Conservation (phyloP, 2,329 filamentous ascomycete genomes). For the Bipolaris gigantea region DNA sequence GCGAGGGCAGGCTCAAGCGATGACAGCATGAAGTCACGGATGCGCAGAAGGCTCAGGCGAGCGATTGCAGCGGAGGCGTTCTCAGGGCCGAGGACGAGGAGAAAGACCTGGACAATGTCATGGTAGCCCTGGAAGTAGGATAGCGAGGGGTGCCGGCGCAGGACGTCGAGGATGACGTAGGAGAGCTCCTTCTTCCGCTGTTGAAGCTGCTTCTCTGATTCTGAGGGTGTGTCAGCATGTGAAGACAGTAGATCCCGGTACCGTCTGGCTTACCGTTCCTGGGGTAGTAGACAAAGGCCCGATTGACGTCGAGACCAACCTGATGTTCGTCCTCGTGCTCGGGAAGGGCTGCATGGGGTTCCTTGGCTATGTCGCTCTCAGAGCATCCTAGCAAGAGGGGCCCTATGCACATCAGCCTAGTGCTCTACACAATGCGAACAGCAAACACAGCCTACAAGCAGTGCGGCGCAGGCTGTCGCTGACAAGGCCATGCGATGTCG, state of each 20-base stretch:
- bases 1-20: slow-evolving; percentile 76
- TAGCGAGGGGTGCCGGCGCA: slow-evolving; percentile 79
- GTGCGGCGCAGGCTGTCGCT: slow-evolving; percentile 63
- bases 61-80: slow-evolving; percentile 66
- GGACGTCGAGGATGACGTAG: slow-evolving; percentile 74
- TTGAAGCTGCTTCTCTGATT: slow-evolving; percentile 68
- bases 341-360: slow-evolving; percentile 64
- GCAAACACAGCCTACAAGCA: slow-evolving; percentile 66
- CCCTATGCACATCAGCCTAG: slow-evolving; percentile 53
- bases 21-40: slow-evolving; percentile 97
- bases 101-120: slow-evolving; percentile 94
- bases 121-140: slow-evolving; percentile 99
- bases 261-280: slow-evolving; percentile 58
- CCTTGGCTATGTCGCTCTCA: slow-evolving; percentile 20
- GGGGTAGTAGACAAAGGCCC: slow-evolving; percentile 98
- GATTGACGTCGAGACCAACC: slow-evolving; percentile 86
- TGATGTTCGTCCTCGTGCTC: slow-evolving; percentile 87
- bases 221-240: slow-evolving; percentile 54
- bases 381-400: slow-evolving; percentile 57
- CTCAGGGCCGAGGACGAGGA: slow-evolving; percentile 74
- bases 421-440: not conserved
- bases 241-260: not conserved
- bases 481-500: slow-evolving; percentile 50
- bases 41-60: slow-evolving; percentile 84
- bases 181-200: slow-evolving; percentile 75